Percentiles rank a stretch among this genome's conserved stretches.
Conservation (phyloP, 352 stramenopile species). For the Pythium dissimile region DNA sequence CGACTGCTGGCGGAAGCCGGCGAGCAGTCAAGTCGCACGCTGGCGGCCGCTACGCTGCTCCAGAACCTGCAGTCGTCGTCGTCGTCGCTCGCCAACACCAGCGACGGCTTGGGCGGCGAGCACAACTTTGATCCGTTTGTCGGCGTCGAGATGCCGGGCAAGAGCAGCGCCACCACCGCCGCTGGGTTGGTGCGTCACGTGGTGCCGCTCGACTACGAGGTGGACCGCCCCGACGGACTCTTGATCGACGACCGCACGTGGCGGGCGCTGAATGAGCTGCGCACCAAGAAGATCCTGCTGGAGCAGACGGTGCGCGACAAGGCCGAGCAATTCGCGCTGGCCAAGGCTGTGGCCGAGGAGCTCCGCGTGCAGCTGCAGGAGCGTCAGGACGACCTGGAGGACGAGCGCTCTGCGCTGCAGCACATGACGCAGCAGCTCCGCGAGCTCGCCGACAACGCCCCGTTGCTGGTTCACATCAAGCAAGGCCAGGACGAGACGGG, state of each 20-base stretch:
- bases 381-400: conserved; percentile 32
- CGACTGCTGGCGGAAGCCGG: conserved; percentile 37
- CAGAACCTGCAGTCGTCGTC: conserved; percentile 33
- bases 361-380: conserved; percentile 39
- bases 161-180: neutral
- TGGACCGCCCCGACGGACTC: conserved; percentile 59
- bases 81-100: neutral
- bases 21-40: conserved; percentile 29
- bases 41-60: conserved; percentile 24
- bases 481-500: conserved; percentile 90
- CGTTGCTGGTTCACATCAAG: conserved; percentile 86
- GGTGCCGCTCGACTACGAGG: conserved; percentile 64
- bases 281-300: conserved; percentile 58
- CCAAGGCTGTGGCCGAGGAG: conserved; percentile 51
- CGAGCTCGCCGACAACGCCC: conserved; percentile 51
- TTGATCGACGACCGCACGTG: conserved; percentile 67
- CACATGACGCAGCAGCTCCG: conserved; percentile 27
- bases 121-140: conserved; percentile 73
- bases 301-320: conserved; percentile 54
- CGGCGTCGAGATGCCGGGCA: conserved; percentile 26
- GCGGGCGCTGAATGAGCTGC: conserved; percentile 56
- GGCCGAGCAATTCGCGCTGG: conserved; percentile 46
- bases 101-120: conserved; percentile 31
- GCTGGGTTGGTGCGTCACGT: conserved; percentile 30
- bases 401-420: conserved; percentile 18